Conservation (phyloP, 73 alveolate species). For the Paramecium pentaurelia region DNA sequence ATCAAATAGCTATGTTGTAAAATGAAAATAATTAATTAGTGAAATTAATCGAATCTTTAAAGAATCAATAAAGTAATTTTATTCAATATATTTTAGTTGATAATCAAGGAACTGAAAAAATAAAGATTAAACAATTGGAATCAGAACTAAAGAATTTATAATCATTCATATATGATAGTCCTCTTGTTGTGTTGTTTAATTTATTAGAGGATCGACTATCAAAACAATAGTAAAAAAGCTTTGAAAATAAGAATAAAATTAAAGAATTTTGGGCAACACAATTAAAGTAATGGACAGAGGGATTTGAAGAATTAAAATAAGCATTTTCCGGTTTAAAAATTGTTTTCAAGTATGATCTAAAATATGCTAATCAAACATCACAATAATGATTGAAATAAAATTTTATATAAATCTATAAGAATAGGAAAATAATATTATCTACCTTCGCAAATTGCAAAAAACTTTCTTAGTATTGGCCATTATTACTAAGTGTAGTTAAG, state of each 20-base stretch:
- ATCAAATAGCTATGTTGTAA: not conserved
- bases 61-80: not conserved
- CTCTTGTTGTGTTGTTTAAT: not conserved
- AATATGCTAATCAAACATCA: not conserved
- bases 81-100: not conserved
- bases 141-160: not conserved
- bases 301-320: not conserved
- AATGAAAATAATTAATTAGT: not conserved
- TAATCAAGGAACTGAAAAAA: not conserved
- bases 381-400: not conserved
- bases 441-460: not conserved
- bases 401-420: not conserved
- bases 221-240: not conserved
- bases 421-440: not conserved
- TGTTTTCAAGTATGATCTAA: not conserved
- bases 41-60: not conserved
- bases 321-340: not conserved
- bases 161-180: constrained; percentile 17
- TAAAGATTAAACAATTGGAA: not conserved
- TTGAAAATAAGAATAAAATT: not conserved
- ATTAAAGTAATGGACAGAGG: not conserved
- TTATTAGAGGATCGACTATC: not conserved
- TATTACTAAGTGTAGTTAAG: not conserved
- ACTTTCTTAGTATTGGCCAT: not conserved
- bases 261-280: not conserved